phyloP scores from a whole-genome alignment of 2,329 filamentous ascomycete species.

The Lachnellula hyalina region DNA sequence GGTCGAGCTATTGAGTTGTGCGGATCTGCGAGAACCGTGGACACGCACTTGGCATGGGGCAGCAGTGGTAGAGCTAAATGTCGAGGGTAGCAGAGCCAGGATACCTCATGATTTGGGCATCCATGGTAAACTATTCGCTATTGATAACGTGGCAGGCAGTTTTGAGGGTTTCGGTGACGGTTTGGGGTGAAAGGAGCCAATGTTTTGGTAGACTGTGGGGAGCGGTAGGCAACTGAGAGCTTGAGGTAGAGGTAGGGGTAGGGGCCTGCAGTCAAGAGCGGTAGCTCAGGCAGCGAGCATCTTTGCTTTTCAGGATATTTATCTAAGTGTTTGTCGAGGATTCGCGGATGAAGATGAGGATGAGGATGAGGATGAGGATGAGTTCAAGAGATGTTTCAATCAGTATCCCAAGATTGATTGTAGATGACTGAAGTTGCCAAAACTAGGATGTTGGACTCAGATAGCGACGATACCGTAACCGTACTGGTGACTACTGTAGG shows the following conservation, averaged over 20 bases:
- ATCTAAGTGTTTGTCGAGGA: conserved; percentile 9
- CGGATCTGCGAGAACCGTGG: conserved; percentile 21
- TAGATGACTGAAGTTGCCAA: not conserved
- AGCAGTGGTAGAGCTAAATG: conserved; percentile 27
- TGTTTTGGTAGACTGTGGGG: not conserved
- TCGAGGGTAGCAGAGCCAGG: conserved; percentile 22
- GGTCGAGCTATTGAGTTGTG: conserved; percentile 12
- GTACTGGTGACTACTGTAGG: conserved; percentile 10
- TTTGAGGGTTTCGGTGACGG: conserved; percentile 3
- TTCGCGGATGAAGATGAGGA: not conserved
- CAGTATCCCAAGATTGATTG: not conserved
- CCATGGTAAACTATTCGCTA: conserved; percentile 25
- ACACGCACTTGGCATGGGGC: conserved; percentile 19
- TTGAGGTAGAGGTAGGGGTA: not conserved
- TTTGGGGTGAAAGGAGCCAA: conserved; percentile 9
- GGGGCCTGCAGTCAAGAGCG: conserved; percentile 16
- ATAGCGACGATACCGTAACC: not conserved
- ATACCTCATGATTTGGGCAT: conserved; percentile 32
- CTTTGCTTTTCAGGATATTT: not conserved
- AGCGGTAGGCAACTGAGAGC: conserved; percentile 19
- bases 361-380: not conserved
- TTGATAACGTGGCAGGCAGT: conserved; percentile 3
- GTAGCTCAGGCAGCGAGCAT: conserved; percentile 25
- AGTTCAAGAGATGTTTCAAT: not conserved
- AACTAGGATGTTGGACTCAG: not conserved